Evolutionary conservation across 2,329 filamentous ascomycete species (phyloP).

Genomic region (Verticillium tricorpus): DNA sequence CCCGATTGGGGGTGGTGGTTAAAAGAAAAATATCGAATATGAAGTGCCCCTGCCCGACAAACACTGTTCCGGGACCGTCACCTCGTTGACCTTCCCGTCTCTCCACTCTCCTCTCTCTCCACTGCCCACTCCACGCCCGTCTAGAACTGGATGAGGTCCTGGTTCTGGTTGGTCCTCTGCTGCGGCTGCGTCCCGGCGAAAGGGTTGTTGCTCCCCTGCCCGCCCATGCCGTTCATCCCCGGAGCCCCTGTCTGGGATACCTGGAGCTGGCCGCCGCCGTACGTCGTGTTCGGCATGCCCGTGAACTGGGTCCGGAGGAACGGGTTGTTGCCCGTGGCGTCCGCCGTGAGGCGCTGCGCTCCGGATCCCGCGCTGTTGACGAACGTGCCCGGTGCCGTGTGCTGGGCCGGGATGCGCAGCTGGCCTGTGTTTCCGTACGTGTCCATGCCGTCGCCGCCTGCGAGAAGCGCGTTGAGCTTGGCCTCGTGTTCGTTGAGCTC

Average conservation of each 20-base stretch:
- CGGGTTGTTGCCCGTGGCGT: conserved; percentile 82
- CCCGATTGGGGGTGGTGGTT: not conserved
- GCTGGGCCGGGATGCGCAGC: conserved; percentile 89
- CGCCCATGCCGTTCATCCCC: conserved; percentile 46
- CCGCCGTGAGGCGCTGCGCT: conserved; percentile 61
- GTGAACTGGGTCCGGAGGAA: conserved; percentile 84
- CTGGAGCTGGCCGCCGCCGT: conserved; percentile 45
- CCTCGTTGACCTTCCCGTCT: not conserved
- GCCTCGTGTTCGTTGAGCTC: conserved; percentile 61
- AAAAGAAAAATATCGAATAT: not conserved
- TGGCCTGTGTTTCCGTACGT: conserved; percentile 98
- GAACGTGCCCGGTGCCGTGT: conserved; percentile 93
- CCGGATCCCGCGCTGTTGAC: conserved; percentile 90
- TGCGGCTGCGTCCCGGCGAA: conserved; percentile 51
- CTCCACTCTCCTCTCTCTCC: not conserved
- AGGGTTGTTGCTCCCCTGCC: conserved; percentile 48
- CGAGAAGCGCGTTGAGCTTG: conserved; percentile 80
- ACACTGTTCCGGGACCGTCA: not conserved
- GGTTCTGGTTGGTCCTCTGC: conserved; percentile 41
- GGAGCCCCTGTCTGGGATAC: conserved; percentile 52
- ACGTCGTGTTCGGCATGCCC: conserved; percentile 61
- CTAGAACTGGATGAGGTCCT: conserved; percentile 62
- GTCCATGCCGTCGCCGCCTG: conserved; percentile 87
- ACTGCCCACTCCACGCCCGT: not conserved
- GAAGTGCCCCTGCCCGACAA: not conserved